Percentiles rank a stretch among this genome's conserved stretches.
Evolutionary conservation across 306 rosid species (phyloP).

Genomic region (Lupinus albus): DNA sequence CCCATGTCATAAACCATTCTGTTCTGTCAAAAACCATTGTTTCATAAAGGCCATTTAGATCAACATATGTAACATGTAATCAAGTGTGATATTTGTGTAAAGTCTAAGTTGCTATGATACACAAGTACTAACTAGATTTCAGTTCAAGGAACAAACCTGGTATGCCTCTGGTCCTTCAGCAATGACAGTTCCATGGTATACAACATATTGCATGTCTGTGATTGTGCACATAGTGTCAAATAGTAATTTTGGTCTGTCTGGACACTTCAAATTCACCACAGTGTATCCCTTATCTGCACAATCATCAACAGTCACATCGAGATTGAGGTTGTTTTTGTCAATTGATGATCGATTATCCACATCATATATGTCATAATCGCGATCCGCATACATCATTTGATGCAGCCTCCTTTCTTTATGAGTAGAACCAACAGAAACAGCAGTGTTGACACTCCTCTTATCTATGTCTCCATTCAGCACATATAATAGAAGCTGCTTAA

Average conservation of each 20-base stretch:
- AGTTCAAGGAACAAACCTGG: conserved; percentile 63
- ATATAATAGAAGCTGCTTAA: conserved; percentile 73
- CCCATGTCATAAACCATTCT: too few species aligned
- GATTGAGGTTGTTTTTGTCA: conserved; percentile 60
- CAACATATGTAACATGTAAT: background rate
- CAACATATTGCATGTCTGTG: conserved; percentile 97
- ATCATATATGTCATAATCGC: conserved; percentile 70
- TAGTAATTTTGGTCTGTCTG: conserved; percentile 82
- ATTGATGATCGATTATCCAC: conserved; percentile 52
- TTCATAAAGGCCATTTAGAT: too few species aligned
- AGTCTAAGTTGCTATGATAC: background rate
- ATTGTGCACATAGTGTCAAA: conserved; percentile 87
- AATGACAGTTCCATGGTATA: conserved; percentile 82
- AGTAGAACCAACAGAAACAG: conserved; percentile 88
- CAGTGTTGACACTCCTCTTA: conserved; percentile 81
- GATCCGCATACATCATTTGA: conserved; percentile 98
- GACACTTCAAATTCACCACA: conserved; percentile 86
- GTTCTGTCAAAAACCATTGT: too few species aligned
- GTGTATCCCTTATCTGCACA: conserved; percentile 90
- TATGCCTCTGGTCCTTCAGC: conserved; percentile 94
- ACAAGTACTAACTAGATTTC: conserved; percentile 6
- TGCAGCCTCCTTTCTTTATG: conserved; percentile 97
- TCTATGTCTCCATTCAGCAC: conserved; percentile 86
- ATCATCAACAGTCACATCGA: conserved; percentile 67
- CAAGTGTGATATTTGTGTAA: conserved; percentile 9